phyloP scores from a whole-genome alignment of 306 rosid genomes.

The Cotoneaster glaucophyllus region DNA sequence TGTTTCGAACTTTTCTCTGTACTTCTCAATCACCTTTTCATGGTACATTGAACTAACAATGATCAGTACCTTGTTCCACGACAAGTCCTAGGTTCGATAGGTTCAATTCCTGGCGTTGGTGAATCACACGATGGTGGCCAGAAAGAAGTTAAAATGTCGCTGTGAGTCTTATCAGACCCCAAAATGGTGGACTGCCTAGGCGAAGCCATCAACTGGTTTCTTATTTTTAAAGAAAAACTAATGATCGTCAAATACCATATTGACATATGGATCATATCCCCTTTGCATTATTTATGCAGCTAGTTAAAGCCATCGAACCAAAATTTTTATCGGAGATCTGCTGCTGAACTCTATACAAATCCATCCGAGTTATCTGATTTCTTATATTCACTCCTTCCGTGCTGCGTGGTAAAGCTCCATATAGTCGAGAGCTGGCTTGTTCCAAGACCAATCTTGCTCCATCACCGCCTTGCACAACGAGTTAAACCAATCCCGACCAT shows the following conservation, averaged over 20 bases:
- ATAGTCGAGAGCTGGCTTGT: constrained; percentile 90
- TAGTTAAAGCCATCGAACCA: neutral
- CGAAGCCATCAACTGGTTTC: no score
- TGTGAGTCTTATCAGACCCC: no score
- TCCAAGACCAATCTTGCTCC: constrained; percentile 99
- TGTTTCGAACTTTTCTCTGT: neutral
- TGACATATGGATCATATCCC: neutral
- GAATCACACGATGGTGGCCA: accelerated
- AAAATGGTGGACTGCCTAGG: no score
- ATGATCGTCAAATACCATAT: no score
- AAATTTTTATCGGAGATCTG: constrained; percentile 4
- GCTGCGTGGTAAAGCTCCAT: constrained; percentile 95
- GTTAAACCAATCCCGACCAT: constrained; percentile 73
- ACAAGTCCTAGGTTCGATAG: no score
- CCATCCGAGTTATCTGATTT: constrained; percentile 12
- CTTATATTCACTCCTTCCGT: constrained; percentile 32
- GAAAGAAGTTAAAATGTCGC: no score
- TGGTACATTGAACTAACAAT: constrained; percentile 5
- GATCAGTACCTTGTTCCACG: no score
- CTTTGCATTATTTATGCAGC: neutral
- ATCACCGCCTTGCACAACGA: constrained; percentile 74
- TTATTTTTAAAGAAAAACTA: no score
- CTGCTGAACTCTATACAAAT: constrained; percentile 40
- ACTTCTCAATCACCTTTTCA: neutral
- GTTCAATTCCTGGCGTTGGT: no score